Conservation (phyloP, 2,329 filamentous ascomycete species). For the Curvularia eragrostidis region DNA sequence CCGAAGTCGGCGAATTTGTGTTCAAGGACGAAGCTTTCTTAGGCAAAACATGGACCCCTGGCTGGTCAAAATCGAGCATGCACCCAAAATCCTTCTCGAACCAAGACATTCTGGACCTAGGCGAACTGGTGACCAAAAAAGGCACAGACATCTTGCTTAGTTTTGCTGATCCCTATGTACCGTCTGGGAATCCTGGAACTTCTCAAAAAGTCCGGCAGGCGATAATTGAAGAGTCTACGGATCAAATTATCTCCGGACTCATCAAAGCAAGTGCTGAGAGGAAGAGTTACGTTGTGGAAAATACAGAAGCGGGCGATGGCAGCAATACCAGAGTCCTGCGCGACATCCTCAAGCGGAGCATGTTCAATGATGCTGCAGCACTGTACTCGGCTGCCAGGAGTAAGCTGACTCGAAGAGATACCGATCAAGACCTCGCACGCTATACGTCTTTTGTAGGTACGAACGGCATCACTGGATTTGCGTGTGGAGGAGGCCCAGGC, state of each 20-base stretch:
- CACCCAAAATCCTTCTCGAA: slow-evolving; percentile 12
- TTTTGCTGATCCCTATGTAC: slow-evolving; percentile 16
- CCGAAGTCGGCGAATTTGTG: slow-evolving; percentile 13
- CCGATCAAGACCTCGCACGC: slow-evolving; percentile 5
- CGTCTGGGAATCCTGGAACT: slow-evolving; percentile 9
- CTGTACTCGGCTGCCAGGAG: slow-evolving; percentile 1
- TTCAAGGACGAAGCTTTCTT: slow-evolving; percentile 18
- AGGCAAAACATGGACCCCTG: slow-evolving; percentile 8
- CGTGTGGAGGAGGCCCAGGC: slow-evolving; percentile 10
- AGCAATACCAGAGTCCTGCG: slow-evolving; percentile 8
- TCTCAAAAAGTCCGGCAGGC: slow-evolving; percentile 15
- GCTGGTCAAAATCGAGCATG: slow-evolving; percentile 17
- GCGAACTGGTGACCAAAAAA: not conserved
- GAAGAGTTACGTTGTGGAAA: not conserved
- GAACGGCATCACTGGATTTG: slow-evolving; percentile 18
- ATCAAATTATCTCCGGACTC: slow-evolving; percentile 11
- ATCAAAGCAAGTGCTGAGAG: not conserved
- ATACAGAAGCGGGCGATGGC: not conserved
- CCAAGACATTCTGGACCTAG: slow-evolving; percentile 15
- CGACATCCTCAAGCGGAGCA: slow-evolving; percentile 10
- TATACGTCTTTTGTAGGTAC: slow-evolving; percentile 21
- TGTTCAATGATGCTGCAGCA: slow-evolving; percentile 4
- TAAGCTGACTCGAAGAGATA: slow-evolving; percentile 9
- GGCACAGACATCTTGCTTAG: slow-evolving; percentile 3
- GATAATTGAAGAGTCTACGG: slow-evolving; percentile 14